These are phyloP conservation scores for Schoenoplectus tabernaemontani DNA, from an alignment of 202 grass and related monocot species.

Conservation along the genomic window DNA sequence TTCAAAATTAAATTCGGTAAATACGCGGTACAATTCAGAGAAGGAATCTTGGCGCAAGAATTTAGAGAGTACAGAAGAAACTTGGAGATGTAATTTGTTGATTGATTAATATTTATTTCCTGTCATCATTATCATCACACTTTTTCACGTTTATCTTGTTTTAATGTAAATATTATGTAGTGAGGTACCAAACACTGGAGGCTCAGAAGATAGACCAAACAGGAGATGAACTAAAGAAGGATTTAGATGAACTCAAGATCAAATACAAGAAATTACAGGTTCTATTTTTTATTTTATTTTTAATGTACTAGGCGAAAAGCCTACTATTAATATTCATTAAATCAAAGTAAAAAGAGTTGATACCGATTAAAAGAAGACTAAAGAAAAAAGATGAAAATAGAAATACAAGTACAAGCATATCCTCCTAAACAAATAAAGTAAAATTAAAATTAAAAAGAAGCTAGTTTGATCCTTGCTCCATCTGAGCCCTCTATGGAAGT, in stretches of 20 bases:
- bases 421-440: no score
- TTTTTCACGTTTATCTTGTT: conserved; percentile 7
- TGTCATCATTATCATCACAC: neutral
- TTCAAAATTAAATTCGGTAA: conserved; percentile 67
- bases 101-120: conserved; percentile 9
- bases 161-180: conserved; percentile 41
- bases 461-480: no score
- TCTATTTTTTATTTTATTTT: no score
- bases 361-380: no score
- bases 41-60: conserved; percentile 86
- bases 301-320: no score
- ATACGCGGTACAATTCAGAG: conserved; percentile 55
- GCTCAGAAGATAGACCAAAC: conserved; percentile 53
- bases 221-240: conserved; percentile 61
- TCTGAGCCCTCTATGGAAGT: no score
- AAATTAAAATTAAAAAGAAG: no score
- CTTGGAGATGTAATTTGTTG: conserved; percentile 66
- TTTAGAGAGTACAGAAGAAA: conserved; percentile 72
- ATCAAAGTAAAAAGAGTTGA: no score
- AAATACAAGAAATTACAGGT: conserved; percentile 86
- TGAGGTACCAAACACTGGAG: conserved; percentile 69
- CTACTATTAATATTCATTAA: no score
- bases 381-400: no score
- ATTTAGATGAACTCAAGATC: conserved; percentile 54
- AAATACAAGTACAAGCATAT: no score